These are phyloP conservation scores for Santalum album DNA, from an alignment of 164 flowering plant species.

Conservation along the genomic window DNA sequence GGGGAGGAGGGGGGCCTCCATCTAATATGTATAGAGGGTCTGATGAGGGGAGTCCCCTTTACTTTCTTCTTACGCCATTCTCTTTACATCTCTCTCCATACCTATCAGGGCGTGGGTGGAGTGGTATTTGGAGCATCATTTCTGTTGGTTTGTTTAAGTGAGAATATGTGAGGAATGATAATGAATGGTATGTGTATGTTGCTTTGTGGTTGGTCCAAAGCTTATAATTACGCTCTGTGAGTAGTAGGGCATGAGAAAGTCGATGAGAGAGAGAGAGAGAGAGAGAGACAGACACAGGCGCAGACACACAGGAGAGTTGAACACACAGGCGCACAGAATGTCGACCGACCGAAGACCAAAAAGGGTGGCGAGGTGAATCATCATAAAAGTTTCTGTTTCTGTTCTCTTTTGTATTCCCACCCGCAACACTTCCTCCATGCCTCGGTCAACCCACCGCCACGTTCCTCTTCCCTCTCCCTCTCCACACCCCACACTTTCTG, in stretches of 20 bases:
- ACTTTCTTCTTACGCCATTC: conserved; percentile 82
- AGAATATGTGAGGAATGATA: not conserved
- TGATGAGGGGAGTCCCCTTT: conserved; percentile 36
- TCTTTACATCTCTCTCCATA: conserved; percentile 12
- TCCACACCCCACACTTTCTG: conserved; percentile 68
- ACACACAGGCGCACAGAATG: conserved; percentile 47
- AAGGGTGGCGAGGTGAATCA: conserved; percentile 10
- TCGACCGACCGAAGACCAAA: conserved; percentile 57
- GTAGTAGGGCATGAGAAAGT: not conserved
- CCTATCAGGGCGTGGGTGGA: too few species aligned
- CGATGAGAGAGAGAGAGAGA: conserved; percentile 16
- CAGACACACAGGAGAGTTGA: conserved; percentile 35
- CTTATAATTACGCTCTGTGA: conserved; percentile 32
- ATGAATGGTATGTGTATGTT: conserved; percentile 9
- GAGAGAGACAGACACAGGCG: not conserved
- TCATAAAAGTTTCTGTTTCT: conserved; percentile 31
- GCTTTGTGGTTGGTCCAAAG: conserved; percentile 32
- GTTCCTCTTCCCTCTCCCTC: conserved; percentile 35
- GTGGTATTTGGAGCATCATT: too few species aligned
- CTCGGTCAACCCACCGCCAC: conserved; percentile 49
- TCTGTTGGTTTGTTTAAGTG: too few species aligned
- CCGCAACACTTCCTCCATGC: not conserved
- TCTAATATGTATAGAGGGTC: conserved; percentile 4
- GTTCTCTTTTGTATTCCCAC: conserved; percentile 8
- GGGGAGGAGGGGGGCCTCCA: not conserved